phyloP scores from a whole-genome alignment of 2,329 filamentous ascomycete genomes.

The Trichoderma simmonsii region DNA sequence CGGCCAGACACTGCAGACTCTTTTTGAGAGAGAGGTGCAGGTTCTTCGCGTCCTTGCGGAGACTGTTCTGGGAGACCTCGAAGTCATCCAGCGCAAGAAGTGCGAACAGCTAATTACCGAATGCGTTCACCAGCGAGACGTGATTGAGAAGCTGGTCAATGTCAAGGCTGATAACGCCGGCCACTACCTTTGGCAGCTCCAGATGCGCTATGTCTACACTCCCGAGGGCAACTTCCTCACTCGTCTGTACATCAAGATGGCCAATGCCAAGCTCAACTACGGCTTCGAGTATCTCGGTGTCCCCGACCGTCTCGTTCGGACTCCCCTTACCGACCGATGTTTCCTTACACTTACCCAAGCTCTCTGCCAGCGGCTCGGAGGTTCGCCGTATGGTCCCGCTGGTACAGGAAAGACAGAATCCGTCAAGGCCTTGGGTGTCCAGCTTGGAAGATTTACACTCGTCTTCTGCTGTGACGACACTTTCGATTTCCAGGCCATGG shows the following conservation, averaged over 20 bases:
- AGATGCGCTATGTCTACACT: conserved; percentile 94
- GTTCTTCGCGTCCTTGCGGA: conserved; percentile 82
- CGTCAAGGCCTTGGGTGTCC: conserved; percentile 93
- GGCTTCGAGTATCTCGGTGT: conserved; percentile 98
- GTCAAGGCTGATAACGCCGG: conserved; percentile 69
- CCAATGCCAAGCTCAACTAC: conserved; percentile 91
- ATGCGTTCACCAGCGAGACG: conserved; percentile 95
- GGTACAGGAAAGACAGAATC: conserved; percentile 99
- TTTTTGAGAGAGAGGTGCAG: conserved; percentile 81
- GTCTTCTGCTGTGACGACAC: conserved; percentile 99
- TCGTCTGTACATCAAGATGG: conserved; percentile 90
- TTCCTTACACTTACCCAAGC: conserved; percentile 98
- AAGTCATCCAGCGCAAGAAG: conserved; percentile 85
- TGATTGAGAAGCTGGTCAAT: conserved; percentile 80
- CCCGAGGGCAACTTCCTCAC: conserved; percentile 77
- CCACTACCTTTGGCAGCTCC: conserved; percentile 89
- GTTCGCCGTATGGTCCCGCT: conserved; percentile 94
- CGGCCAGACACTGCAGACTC: conserved; percentile 62
- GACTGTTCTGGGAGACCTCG: conserved; percentile 85
- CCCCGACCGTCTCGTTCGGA: conserved; percentile 91
- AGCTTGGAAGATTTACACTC: conserved; percentile 94
- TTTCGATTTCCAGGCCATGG: conserved; percentile 99
- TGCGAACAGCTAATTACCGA: conserved; percentile 99
- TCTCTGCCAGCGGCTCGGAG: conserved; percentile 88
- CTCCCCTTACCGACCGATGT: conserved; percentile 94